Evolutionary conservation across 2,329 filamentous ascomycete species (phyloP), one percentile per base, ranked within the genome.

Genomic region (Sclerotinia minor): DNA sequence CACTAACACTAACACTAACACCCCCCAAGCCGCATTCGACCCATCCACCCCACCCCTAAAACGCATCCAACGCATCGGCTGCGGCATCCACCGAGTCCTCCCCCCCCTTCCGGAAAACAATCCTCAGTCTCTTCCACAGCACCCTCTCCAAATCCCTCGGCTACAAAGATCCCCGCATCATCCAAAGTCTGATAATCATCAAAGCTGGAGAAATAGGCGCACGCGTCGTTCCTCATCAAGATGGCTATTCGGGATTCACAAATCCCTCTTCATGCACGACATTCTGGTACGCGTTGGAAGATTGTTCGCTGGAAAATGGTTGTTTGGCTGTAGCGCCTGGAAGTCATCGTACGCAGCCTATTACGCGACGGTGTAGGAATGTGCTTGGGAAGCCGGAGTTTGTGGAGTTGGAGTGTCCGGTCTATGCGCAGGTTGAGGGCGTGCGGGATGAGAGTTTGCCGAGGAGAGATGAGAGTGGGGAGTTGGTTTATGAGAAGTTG

Each of bases 181-280:
- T 55, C 35, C 61, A 64, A 55, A 64, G 50, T 45, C 24, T 64
- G 3, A 44, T 64, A 19, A 64, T 64, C 5, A 38, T 64, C 17
- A 64, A 64, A 55, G 49, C 61, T 1, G 61, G 50, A 4, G 61
- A 64, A 44, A 24, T 64, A 9, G 61, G 61, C 4, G 38, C 61
- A 1, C 61, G 61, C 5, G 61, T 64, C 13, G 1, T 64, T 7
- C 50, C 61, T 17, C 61, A 64, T 15, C 50, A 64, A 35, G 61
- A 64, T 47, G 61, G 61, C 38, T 64, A 50, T 64, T 64, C 61
- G 4, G 61, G 61, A 0, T 64, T 64, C 35, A 64, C 61, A 2
- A 17, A 64, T 5, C 61, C 61, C 1, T 32, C 61, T 41, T 55
- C 50, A 11, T 55, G 61, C 26, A 64, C 61, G 4, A 64, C 61